Evolutionary conservation across 2,329 filamentous ascomycete species (phyloP).

Genomic region (Sporothrix dimorphospora): DNA sequence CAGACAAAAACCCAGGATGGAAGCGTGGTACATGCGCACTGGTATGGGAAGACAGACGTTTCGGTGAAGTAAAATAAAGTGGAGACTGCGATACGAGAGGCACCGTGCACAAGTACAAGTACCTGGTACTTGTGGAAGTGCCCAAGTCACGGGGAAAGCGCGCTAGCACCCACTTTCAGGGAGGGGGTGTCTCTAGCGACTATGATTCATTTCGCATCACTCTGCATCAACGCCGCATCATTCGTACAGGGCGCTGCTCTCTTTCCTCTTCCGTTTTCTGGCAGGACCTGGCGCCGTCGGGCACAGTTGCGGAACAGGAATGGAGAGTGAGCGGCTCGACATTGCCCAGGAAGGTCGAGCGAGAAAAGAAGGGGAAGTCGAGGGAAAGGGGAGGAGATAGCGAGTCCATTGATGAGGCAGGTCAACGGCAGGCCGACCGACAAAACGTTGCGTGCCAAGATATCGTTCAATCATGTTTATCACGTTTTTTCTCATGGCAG

Average conservation of each 20-base stretch:
- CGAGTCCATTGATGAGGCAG: too few species aligned
- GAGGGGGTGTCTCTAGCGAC: constrained; percentile 29
- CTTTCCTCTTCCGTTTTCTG: background rate
- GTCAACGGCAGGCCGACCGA: too few species aligned
- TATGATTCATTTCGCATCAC: constrained; percentile 36
- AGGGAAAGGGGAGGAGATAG: background rate
- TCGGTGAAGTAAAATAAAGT: background rate
- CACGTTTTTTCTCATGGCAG: background rate
- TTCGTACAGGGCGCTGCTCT: background rate
- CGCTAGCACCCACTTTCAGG: constrained; percentile 12
- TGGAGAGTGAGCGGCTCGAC: too few species aligned
- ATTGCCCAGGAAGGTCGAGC: background rate
- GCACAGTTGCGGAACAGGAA: too few species aligned
- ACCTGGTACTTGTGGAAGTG: background rate
- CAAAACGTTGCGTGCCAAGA: too few species aligned
- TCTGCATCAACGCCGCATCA: constrained; percentile 26
- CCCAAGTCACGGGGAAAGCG: background rate
- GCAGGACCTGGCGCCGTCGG: background rate
- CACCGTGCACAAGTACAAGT: constrained; percentile 6
- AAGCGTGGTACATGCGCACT: too few species aligned
- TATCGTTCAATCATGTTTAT: background rate
- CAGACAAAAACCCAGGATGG: background rate
- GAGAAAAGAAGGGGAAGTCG: background rate
- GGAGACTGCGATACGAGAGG: background rate
- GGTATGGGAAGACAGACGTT: background rate